These are phyloP conservation scores for Aaosphaeria arxii DNA, from an alignment of 2,329 filamentous ascomycete species.

Conservation along the genomic window DNA sequence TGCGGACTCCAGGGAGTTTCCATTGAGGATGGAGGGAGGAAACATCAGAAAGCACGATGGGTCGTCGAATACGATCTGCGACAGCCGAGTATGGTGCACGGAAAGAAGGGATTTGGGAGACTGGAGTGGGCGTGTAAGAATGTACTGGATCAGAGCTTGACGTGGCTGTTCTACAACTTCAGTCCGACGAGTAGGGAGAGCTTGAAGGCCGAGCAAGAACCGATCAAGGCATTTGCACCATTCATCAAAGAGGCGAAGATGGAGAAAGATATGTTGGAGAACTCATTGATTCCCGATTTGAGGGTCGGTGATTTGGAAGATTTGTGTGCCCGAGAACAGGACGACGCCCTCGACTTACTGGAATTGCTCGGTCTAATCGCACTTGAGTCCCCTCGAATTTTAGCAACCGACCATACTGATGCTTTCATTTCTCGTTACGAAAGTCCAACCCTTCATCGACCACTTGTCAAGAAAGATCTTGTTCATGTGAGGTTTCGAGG, in stretches of 20 bases:
- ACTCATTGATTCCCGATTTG: slow-evolving; percentile 28
- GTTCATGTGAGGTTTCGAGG: slow-evolving; percentile 43
- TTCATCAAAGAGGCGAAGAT: slow-evolving; percentile 2
- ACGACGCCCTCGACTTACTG: slow-evolving; percentile 64
- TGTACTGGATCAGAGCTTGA: slow-evolving; percentile 63
- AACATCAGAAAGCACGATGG: slow-evolving; percentile 70
- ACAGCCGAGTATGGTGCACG: slow-evolving; percentile 71
- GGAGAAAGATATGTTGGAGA: slow-evolving; percentile 10
- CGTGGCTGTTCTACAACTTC: slow-evolving; percentile 77
- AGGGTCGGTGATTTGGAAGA: slow-evolving; percentile 21
- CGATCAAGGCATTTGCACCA: slow-evolving; percentile 30
- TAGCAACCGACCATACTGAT: slow-evolving; percentile 59
- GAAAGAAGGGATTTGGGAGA: slow-evolving; percentile 79
- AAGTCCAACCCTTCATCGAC: slow-evolving; percentile 46
- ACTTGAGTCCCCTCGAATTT: slow-evolving; percentile 63
- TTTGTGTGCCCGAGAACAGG: slow-evolving; percentile 48
- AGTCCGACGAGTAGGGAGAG: slow-evolving; percentile 19
- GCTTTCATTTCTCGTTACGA: slow-evolving; percentile 67
- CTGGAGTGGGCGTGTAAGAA: slow-evolving; percentile 76
- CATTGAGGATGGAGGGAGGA: slow-evolving; percentile 55
- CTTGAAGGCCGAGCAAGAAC: slow-evolving; percentile 19
- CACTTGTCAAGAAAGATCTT: slow-evolving; percentile 16
- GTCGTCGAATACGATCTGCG: slow-evolving; percentile 71
- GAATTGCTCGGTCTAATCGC: slow-evolving; percentile 73
- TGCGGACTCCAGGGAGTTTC: slow-evolving; percentile 75